Evolutionary conservation across 2,329 filamentous ascomycete genomes (phyloP), one percentile per base, ranked within the genome.

Genomic region (Microdochium trichocladiopsis): DNA sequence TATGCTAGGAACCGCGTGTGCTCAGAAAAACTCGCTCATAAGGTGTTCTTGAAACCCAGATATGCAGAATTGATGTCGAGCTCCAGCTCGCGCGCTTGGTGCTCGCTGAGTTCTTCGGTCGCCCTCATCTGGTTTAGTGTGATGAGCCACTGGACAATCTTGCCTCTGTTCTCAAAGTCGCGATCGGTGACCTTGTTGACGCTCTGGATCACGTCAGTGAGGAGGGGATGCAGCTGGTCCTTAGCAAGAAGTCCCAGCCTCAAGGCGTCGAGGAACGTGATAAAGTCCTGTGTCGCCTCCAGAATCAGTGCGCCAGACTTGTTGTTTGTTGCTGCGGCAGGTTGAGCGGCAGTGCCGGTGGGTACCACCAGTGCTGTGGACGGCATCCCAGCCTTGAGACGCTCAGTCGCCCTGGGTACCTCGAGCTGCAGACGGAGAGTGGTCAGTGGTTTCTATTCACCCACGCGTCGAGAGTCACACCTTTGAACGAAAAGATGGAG

Each of bases 91-190:
- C 93, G 78, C 5, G 88, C 88, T 71, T 96, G 90, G 53, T 93
- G 86, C 62, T 95, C 88, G 60, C 81, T 86, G 60, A 99, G 70
- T 67, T 96, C 91, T 63, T 97, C 92, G 1, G 90, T 91, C 9
- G 92, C 94, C 65, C 90, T 90, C 94, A 99, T 97, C 72, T 96
- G 92, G 66, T 99, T 99, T 57, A 99, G 76, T 6, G 90, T 88
- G 62, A 99, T 99, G 59, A 99, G 78, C 94, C 94, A 99, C 68
- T 96, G 92, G 52, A 99, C 91, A 61, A 99, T 97, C 78, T 97
- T 97, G 61, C 89, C 91, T 59, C 95, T 86, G 65, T 87, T 92
- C 60, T 97, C 92, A 66, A 99, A 99, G 63, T 97, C 93, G 56
- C 86, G 83, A 66, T 95, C 91, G 2, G 93, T 96, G 57, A 99